Conservation (phyloP, 1,284 basidiomycete species). For the Fomitiporia mediterranea region DNA sequence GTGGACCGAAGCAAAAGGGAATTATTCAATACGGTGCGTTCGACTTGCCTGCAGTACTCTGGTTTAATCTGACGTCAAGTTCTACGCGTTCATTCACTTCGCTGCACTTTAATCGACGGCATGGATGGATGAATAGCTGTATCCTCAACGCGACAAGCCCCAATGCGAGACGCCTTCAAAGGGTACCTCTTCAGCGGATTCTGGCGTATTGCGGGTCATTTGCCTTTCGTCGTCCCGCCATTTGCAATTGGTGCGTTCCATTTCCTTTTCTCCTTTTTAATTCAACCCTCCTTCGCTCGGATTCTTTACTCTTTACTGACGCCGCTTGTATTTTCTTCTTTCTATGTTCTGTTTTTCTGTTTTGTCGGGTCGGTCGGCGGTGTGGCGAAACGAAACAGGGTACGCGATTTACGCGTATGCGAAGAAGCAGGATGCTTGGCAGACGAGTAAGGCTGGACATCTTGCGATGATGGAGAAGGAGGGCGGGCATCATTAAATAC, state of each 20-base stretch:
- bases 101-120: slow-evolving; percentile 39
- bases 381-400: slow-evolving; percentile 49
- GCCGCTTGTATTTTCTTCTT: no score
- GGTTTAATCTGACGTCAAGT: neutral
- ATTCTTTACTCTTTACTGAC: neutral
- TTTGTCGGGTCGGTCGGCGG: no score
- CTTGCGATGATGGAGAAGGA: slow-evolving; percentile 36
- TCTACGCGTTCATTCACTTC: neutral
- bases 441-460: slow-evolving; percentile 81
- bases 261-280: neutral
- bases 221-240: slow-evolving; percentile 79
- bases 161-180: slow-evolving; percentile 66
- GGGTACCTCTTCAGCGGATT: slow-evolving; percentile 87
- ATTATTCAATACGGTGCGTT: slow-evolving; percentile 79
- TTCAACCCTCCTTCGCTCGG: neutral
- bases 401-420: slow-evolving; percentile 85
- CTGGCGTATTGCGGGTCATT: slow-evolving; percentile 69
- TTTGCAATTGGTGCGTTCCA: slow-evolving; percentile 68
- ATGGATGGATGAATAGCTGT: no score
- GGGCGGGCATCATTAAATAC: slow-evolving; percentile 8
- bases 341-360: no score
- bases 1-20: slow-evolving; percentile 71
- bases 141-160: slow-evolving; percentile 77
- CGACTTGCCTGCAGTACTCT: slow-evolving; percentile 12
- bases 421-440: slow-evolving; percentile 62